Percentiles rank a stretch among this genome's conserved stretches.
phyloP scores from a whole-genome alignment of 2,329 filamentous ascomycete genomes.

The Neopestalotiopsis sp. region DNA sequence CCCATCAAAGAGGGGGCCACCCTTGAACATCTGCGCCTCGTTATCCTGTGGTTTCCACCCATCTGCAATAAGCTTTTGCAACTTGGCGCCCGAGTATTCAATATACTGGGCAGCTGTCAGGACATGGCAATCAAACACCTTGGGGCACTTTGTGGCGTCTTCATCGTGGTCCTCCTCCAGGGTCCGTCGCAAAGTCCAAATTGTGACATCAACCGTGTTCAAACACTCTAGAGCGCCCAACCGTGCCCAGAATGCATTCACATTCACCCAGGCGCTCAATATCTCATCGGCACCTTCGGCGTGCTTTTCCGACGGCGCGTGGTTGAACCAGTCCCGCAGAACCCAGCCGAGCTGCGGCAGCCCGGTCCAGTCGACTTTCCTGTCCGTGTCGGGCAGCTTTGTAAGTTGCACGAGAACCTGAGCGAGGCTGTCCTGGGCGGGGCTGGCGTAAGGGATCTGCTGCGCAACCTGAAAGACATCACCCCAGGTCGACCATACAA shows the following conservation, averaged over 20 bases:
- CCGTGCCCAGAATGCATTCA: conserved; percentile 34
- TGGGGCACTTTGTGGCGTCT: background rate
- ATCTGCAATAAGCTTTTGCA: conserved; percentile 25
- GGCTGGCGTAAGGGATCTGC: conserved; percentile 30
- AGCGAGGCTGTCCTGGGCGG: conserved; percentile 33
- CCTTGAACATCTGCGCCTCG: conserved; percentile 24
- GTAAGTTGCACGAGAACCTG: conserved; percentile 30
- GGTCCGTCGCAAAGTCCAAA: conserved; percentile 35
- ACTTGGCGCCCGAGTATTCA: conserved; percentile 31
- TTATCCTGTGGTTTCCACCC: conserved; percentile 26
- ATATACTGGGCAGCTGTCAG: conserved; percentile 32
- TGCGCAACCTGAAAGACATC: conserved; percentile 29
- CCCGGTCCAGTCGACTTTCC: conserved; percentile 27
- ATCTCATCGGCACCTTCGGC: conserved; percentile 21
- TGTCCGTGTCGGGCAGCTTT: conserved; percentile 29
- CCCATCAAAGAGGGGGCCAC: conserved; percentile 29
- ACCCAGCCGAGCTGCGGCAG: conserved; percentile 31
- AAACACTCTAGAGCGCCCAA: conserved; percentile 30
- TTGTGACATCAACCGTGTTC: conserved; percentile 22
- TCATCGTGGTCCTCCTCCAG: conserved; percentile 28
- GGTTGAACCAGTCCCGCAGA: conserved; percentile 29
- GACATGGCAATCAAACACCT: conserved; percentile 25
- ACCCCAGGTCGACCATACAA: conserved; percentile 31
- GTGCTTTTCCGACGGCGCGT: conserved; percentile 10
- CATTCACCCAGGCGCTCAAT: conserved; percentile 25